Evolutionary conservation across 176 grass and related monocot species (phyloP).

Genomic region (Aegilops speltoides): DNA sequence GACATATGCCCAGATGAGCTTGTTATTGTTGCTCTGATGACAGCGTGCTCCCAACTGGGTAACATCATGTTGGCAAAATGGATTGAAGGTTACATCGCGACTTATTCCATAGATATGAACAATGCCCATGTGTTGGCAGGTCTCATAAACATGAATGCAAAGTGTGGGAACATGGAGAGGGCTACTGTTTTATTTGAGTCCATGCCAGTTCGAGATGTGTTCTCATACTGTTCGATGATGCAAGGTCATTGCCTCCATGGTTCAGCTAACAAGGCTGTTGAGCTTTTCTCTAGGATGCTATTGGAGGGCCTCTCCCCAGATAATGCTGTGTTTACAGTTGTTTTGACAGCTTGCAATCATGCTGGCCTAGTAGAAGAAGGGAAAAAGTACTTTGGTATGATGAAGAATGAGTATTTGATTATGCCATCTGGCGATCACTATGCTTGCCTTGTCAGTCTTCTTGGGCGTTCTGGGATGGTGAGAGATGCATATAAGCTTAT

Average conservation of each 20-base stretch:
- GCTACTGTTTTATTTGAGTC: conserved; percentile 70
- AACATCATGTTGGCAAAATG: conserved; percentile 57
- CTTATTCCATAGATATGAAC: conserved; percentile 44
- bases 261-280: conserved; percentile 69
- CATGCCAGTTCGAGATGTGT: conserved; percentile 66
- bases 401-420: conserved; percentile 63
- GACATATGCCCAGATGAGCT: conserved; percentile 63
- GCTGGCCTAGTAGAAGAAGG: conserved; percentile 84
- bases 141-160: conserved; percentile 87
- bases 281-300: conserved; percentile 80
- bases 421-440: conserved; percentile 76
- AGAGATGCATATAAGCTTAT: conserved; percentile 75
- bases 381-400: conserved; percentile 71
- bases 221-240: conserved; percentile 89
- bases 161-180: conserved; percentile 88
- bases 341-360: conserved; percentile 81
- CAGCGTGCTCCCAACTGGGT: conserved; percentile 77
- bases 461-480: conserved; percentile 69
- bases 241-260: conserved; percentile 93
- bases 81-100: conserved; percentile 63
- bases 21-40: conserved; percentile 73
- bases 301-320: conserved; percentile 71
- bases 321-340: conserved; percentile 67
- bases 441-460: conserved; percentile 76
- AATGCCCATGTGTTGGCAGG: conserved; percentile 64